Evolutionary conservation across 1,139 yeast species (phyloP), one percentile per base, ranked within the genome.

Genomic region (Blastobotrys apis): DNA sequence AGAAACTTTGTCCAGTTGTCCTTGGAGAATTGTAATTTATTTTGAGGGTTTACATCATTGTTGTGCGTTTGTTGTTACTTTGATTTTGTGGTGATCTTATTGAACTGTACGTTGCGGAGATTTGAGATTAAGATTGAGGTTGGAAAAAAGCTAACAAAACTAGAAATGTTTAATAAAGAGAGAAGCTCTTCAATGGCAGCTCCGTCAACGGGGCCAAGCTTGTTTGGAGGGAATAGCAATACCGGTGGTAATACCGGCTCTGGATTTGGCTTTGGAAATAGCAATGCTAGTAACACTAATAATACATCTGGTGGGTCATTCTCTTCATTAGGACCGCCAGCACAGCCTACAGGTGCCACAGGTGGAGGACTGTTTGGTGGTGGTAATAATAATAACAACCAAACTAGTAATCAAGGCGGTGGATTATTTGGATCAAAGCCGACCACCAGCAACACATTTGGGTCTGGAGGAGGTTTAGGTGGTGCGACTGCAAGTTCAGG

Each of bases 151-250:
- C 19, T 5, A 31, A 5, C 15, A 9, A 15, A 31, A 20, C 13
- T 13, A 9, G 9, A 4, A 31, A 15, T 31, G 33, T n/a, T n/a
- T n/a, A 26, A 25, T 17, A 36, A 40, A 27, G 38, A 22, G n/a
- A 33, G 43, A 34, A 40, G 43, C 27, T 26, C 32, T 19, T 40
- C 43, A 33, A 40, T 40, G 38, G 39, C 43, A 4, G 43, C 43
- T n/a, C 38, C 43, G 8, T 33, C 43, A 15, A 3, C 38, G 3
- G 35, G 36, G 17, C n/a, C 25, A 5, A 16, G 16, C 12, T 13
- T 13, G 35, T 39, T 39, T 32, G 42, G 42, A 17, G 5, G 20
- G 3, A 19, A 25, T 33, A 16, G 16, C 22, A 5, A 5, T 32
- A 21, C 6, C 15, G 23, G 8, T 25, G 10, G 19, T 10, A 15